Conservation (phyloP, 495 filamentous ascomycete genomes). For the Podospora australis region DNA sequence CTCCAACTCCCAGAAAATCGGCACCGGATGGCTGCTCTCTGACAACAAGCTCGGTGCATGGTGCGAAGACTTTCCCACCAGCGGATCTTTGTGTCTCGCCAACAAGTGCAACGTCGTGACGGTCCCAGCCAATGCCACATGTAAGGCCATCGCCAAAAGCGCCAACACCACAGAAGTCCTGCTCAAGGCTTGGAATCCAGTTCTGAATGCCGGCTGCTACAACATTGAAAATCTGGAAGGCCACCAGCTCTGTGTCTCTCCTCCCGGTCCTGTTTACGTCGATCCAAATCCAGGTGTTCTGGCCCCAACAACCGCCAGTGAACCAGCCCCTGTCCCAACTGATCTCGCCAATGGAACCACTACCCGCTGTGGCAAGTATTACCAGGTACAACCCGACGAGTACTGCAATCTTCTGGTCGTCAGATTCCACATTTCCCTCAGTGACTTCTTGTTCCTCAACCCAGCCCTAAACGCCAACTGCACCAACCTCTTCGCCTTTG, state of each 20-base stretch:
- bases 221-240: conserved; percentile 5
- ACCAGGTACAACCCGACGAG: conserved; percentile 11
- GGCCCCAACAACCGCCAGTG: background rate
- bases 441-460: conserved; percentile 27
- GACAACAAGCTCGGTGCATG: conserved; percentile 17
- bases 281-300: background rate
- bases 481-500: conserved; percentile 19
- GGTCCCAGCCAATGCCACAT: conserved; percentile 20
- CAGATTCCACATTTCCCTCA: conserved; percentile 19
- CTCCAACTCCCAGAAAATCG: conserved; percentile 10
- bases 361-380: background rate
- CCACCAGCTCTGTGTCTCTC: conserved; percentile 5
- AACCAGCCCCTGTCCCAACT: conserved; percentile 11
- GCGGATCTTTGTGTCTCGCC: conserved; percentile 14
- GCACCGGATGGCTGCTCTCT: conserved; percentile 14
- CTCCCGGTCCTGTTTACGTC: background rate
- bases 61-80: conserved; percentile 16
- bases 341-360: conserved; percentile 8
- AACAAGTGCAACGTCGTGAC: conserved; percentile 3
- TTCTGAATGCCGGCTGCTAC: background rate
- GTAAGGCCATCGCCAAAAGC: conserved; percentile 19
- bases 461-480: conserved; percentile 25
- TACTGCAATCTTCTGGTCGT: conserved; percentile 26
- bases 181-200: conserved; percentile 19
- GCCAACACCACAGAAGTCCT: conserved; percentile 23